These are phyloP conservation scores for Podila minutissima DNA, from an alignment of 192 early-diverging fungal species.

Conservation along the genomic window DNA sequence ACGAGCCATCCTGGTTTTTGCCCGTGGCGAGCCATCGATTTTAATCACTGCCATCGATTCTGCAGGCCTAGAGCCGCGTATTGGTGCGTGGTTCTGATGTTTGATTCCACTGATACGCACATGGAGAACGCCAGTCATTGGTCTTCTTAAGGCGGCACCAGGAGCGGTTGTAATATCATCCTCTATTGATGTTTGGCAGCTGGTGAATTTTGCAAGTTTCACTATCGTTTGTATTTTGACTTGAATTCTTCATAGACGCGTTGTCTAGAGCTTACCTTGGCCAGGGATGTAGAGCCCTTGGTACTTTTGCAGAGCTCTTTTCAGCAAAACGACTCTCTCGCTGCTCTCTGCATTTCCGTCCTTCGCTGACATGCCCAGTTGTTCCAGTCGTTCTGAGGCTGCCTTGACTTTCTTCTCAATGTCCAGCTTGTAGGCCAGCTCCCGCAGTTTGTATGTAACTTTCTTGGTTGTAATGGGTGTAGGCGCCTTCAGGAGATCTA, in stretches of 20 bases:
- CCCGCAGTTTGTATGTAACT: constrained; percentile 83
- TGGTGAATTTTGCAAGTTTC: background rate
- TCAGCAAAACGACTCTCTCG: constrained; percentile 77
- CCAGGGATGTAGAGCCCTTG: constrained; percentile 86
- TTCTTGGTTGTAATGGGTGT: constrained; percentile 72
- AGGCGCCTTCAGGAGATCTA: constrained; percentile 75
- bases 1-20: constrained; percentile 73
- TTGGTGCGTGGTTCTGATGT: constrained; percentile 66
- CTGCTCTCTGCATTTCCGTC: constrained; percentile 68
- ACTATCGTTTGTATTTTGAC: background rate
- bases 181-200: constrained; percentile 6
- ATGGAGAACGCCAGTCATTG: constrained; percentile 77
- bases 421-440: constrained; percentile 91
- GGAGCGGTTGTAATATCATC: constrained; percentile 49
- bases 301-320: constrained; percentile 84
- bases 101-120: constrained; percentile 68
- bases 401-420: constrained; percentile 92
- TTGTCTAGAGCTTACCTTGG: constrained; percentile 61
- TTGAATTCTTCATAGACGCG: too few species aligned
- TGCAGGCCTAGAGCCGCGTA: constrained; percentile 64
- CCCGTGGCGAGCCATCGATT: constrained; percentile 83
- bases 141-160: constrained; percentile 71
- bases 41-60: constrained; percentile 84
- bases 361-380: constrained; percentile 58
- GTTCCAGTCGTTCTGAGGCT: constrained; percentile 80